A percentile compares a stretch with the other conserved stretches of the same genome.
Conservation (phyloP, 176 grass and related monocot genomes). For the Ampelocalamus luodianensis region DNA sequence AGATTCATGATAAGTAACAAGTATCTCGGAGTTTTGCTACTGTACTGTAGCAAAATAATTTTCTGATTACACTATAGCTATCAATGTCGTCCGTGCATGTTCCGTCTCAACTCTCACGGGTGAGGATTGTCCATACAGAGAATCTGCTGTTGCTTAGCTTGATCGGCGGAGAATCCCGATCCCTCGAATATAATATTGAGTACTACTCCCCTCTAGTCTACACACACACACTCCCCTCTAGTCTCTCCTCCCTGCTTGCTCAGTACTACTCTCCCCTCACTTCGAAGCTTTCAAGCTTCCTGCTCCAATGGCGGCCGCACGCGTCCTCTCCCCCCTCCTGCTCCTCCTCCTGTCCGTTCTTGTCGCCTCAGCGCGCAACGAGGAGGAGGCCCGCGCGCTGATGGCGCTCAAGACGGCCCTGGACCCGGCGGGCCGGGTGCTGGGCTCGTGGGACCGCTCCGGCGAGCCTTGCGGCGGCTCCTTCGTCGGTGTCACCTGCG, state of each 20-base stretch:
- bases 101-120: too few species aligned
- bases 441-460: slow-evolving; percentile 64
- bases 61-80: too few species aligned
- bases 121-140: too few species aligned
- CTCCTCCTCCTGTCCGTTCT: neutral
- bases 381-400: slow-evolving; percentile 56
- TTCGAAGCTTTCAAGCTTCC: slow-evolving; percentile 24
- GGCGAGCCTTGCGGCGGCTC: slow-evolving; percentile 57
- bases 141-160: too few species aligned
- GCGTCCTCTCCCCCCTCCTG: neutral
- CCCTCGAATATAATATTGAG: neutral
- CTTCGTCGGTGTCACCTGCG: slow-evolving; percentile 79
- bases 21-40: too few species aligned
- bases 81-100: too few species aligned
- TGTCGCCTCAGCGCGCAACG: slow-evolving; percentile 8
- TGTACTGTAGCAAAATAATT: too few species aligned
- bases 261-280: neutral
- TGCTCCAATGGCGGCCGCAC: slow-evolving; percentile 39
- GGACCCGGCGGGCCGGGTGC: slow-evolving; percentile 61
- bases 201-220: neutral
- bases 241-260: neutral
- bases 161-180: too few species aligned
- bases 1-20: too few species aligned
- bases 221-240: too few species aligned
- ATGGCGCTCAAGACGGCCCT: slow-evolving; percentile 62